Base-by-base conservation (phyloP, 371 early-diverging fungal genomes). In the Actinomortierella ambigua region DNA sequence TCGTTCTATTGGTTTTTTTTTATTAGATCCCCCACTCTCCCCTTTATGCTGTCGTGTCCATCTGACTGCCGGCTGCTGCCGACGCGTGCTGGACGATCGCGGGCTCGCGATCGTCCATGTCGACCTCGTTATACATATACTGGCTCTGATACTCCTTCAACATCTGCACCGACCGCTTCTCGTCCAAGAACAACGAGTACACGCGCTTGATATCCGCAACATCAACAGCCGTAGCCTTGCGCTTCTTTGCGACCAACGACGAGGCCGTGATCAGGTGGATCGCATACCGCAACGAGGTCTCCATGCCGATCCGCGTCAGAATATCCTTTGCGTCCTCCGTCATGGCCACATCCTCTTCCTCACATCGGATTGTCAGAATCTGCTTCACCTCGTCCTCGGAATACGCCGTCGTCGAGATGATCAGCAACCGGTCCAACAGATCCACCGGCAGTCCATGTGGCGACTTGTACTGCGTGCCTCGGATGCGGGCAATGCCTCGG, bases 371-470 rank as follows among this genome's bases (percentile, higher is more conserved):
- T 48, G 85, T 84, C 53, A 99, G 75, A 61, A 99, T 99, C 59
- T 95, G 88, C 56, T 85, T 82, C 49, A 98, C 82, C 64, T 99
- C 98, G n/a, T 88, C 78, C 66, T 90, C 90, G 52, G 82, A 83
- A 77, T 98, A 97, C 13, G 95, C 86, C 29, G 82, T 73, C 15
- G 98, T 98, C 66, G 89, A 86, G 58, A 99, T 97, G 59, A 98
- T 97, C 40, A 98, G 82, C 47, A 93, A 79, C 28, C 99, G 90
- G 75, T 99, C 99, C 51, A 98, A 82, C 39, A 99, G 85, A 82
- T 99, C 99, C 42, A 95, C 90, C 18, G 99, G 99, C 63, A 99
- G 90, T 51, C 98, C 99, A 75, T 98, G 98, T 3, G 96, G 98
- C 18, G 94, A 91, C 61, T 87, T 87, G 79, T 97, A 95, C 54